Percentiles rank a stretch among this genome's conserved stretches.
Conservation (phyloP, 2,329 filamentous ascomycete genomes). For the Diaporthe capsici region DNA sequence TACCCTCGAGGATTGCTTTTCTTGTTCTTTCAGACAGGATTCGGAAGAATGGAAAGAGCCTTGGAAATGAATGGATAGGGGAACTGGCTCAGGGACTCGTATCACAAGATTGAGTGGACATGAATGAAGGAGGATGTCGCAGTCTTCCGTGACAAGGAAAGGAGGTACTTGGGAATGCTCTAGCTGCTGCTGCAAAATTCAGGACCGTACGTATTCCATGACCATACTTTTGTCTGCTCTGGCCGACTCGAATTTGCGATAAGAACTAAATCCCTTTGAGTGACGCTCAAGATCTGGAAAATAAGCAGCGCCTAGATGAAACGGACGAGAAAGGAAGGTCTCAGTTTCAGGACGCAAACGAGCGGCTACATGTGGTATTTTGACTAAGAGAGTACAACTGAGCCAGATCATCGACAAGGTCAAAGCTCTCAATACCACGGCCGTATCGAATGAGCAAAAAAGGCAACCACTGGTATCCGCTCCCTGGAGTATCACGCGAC, state of each 20-base stretch:
- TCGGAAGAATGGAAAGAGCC: neutral
- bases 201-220: neutral
- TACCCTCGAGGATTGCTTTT: neutral
- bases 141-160: neutral
- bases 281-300: neutral
- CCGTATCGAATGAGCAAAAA: neutral
- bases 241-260: rapidly evolving
- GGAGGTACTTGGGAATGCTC: neutral
- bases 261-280: neutral
- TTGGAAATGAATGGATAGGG: neutral
- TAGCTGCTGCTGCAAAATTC: neutral
- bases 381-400: neutral
- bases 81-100: neutral
- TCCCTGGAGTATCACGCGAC: neutral
- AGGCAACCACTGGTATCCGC: neutral
- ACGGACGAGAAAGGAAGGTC: neutral
- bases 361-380: neutral
- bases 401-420: neutral
- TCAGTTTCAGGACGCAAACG: neutral
- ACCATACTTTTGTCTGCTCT: neutral
- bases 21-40: neutral
- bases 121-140: neutral
- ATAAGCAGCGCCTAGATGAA: neutral
- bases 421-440: neutral
- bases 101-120: neutral